Evolutionary conservation across 2,329 filamentous ascomycete species (phyloP).

Genomic region (Pseudogymnoascus sp.): DNA sequence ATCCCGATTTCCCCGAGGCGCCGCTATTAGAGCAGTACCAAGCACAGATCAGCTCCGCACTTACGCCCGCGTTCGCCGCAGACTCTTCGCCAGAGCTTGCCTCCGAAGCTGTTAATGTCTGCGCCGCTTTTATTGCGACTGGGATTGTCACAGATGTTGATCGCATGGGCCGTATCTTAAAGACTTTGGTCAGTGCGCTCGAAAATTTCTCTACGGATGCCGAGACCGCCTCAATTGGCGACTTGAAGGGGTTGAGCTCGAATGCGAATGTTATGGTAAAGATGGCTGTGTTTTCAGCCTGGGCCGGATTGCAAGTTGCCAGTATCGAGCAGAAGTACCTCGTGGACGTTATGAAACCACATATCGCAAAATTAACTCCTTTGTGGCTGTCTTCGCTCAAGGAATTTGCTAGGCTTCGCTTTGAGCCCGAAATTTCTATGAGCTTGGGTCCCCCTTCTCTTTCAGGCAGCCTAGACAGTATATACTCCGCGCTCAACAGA

Average conservation of each 20-base stretch:
- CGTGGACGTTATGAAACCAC: conserved; percentile 77
- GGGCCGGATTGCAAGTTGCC: conserved; percentile 93
- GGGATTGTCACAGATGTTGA: conserved; percentile 97
- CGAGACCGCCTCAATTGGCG: conserved; percentile 81
- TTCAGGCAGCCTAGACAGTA: conserved; percentile 81
- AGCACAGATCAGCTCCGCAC: conserved; percentile 91
- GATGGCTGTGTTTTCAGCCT: conserved; percentile 92
- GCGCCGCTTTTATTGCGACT: conserved; percentile 93
- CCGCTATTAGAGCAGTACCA: conserved; percentile 97
- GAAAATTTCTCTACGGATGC: conserved; percentile 83
- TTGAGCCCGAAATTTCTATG: conserved; percentile 95
- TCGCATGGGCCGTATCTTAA: conserved; percentile 96
- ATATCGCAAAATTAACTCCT: conserved; percentile 82
- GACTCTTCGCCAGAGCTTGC: conserved; percentile 95
- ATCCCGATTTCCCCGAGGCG: conserved; percentile 95
- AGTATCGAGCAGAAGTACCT: conserved; percentile 89
- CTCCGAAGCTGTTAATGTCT: conserved; percentile 93
- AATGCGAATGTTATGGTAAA: conserved; percentile 99
- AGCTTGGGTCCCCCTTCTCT: conserved; percentile 73
- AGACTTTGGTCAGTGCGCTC: conserved; percentile 80
- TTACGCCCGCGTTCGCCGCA: conserved; percentile 90
- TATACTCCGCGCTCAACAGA: conserved; percentile 89
- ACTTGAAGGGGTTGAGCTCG: conserved; percentile 83
- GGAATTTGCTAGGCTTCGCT: conserved; percentile 86
- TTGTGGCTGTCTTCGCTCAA: conserved; percentile 88